Evolutionary conservation across 306 rosid genomes (phyloP).

Genomic region (Quercus agrifolia): DNA sequence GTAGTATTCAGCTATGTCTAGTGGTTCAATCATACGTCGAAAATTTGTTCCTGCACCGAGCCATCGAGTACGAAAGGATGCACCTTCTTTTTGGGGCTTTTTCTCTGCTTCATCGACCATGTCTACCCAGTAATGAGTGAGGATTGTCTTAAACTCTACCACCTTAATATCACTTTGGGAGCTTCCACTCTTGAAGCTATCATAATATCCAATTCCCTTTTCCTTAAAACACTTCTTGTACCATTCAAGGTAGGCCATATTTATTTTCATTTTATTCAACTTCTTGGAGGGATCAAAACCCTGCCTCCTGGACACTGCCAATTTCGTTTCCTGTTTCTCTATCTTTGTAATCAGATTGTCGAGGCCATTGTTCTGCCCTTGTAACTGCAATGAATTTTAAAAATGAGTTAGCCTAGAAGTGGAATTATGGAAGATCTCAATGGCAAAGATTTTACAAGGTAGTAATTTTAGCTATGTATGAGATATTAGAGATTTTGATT

Average conservation of each 20-base stretch:
- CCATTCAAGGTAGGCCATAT: constrained; percentile 58
- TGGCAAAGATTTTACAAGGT: background rate
- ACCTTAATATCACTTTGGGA: background rate
- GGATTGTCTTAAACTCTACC: constrained; percentile 9
- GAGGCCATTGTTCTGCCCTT: background rate
- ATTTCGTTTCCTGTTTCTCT: background rate
- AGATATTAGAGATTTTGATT: background rate
- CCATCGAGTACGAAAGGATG: constrained; percentile 24
- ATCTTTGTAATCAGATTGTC: constrained; percentile 1
- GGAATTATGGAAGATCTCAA: background rate
- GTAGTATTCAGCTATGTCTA: constrained; percentile 52
- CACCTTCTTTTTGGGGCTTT: constrained; percentile 26
- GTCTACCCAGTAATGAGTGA: constrained; percentile 44
- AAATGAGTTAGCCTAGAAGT: background rate
- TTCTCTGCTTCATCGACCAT: constrained; percentile 33
- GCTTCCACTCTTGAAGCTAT: constrained; percentile 29
- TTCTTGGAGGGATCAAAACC: constrained; percentile 16
- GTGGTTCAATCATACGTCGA: constrained; percentile 71
- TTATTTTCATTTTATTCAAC: constrained; percentile 31
- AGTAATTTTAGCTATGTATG: background rate
- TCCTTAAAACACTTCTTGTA: constrained; percentile 42
- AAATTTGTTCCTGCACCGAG: constrained; percentile 45
- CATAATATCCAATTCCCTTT: constrained; percentile 43
- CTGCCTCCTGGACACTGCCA: background rate
- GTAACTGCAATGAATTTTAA: constrained; percentile 2